Evolutionary conservation across 192 early-diverging fungal species (phyloP), one percentile per base, ranked within the genome.

Genomic region (Coemansia sp.): DNA sequence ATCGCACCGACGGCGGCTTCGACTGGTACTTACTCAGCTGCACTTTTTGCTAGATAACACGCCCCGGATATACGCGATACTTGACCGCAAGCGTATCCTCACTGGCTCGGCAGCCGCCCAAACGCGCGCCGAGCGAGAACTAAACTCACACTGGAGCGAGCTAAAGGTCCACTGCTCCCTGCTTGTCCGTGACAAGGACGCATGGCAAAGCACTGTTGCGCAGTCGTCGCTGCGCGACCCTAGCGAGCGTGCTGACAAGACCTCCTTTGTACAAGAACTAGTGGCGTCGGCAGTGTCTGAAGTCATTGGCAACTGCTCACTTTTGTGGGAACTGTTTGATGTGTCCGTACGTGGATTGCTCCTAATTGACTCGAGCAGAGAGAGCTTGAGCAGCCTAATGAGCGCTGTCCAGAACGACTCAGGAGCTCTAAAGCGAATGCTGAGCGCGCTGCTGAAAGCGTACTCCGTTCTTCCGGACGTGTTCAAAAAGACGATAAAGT

Each of bases 11-110:
- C 68, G 78, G 51, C 78, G 68, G 15, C 45, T 80, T 43, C 73
- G 69, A n/a, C 62, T 80, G 29, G 78, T 80, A 12, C 65, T 80
- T 25, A 61, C 64, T 0, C 78, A 80, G 65, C 65, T 80, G 15
- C 59, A 80, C 38, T 69, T 57, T 9, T 59, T 80, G 31, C 24
- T 80, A 25, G 73, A 74, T 22, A 63, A 56, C n/a, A 60, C 72
- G 15, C 78, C 78, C 46, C 53, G 31, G 39, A 62, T 80, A 41
- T 80, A 80, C 46, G 65, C 60, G 59, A 24, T 75, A 17, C 59
- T 80, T 2, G 68, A 68, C 32, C 62, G 41, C 41, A 80, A 80
- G 39, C 68, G 53, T 19, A 56, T 57, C 35, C 51, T 80, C 36
- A 58, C 68, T 25, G 56, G 45, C 31, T 65, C 72, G 11, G 37